Evolutionary conservation across 2,329 filamentous ascomycete species (phyloP).

Genomic region (Cordyceps militaris): DNA sequence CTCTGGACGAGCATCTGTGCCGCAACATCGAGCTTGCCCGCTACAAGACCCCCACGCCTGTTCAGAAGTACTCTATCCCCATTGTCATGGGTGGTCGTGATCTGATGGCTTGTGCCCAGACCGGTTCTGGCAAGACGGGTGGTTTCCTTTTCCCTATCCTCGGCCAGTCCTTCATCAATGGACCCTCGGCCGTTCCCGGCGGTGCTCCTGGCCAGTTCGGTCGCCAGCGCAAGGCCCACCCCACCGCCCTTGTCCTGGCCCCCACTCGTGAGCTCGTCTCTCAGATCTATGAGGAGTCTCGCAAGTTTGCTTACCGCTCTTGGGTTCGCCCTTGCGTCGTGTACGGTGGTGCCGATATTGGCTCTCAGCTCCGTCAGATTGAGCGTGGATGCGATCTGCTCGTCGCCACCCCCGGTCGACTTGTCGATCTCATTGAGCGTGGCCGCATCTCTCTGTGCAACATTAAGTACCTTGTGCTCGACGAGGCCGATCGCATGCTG

Average conservation of each 20-base stretch:
- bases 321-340: slow-evolving; percentile 99
- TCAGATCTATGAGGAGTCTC: slow-evolving; percentile 94
- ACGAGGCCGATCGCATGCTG: slow-evolving; percentile 99
- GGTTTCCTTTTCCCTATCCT: slow-evolving; percentile 99
- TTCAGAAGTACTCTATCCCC: slow-evolving; percentile 98
- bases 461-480: slow-evolving; percentile 98
- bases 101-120: slow-evolving; percentile 99
- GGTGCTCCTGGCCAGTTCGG: slow-evolving; percentile 65
- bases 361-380: slow-evolving; percentile 94
- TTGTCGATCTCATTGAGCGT: slow-evolving; percentile 97
- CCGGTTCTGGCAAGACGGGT: slow-evolving; percentile 98
- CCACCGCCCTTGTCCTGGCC: slow-evolving; percentile 89
- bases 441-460: slow-evolving; percentile 95
- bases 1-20: slow-evolving; percentile 88
- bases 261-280: slow-evolving; percentile 98
- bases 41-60: slow-evolving; percentile 93
- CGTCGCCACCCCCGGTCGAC: slow-evolving; percentile 92
- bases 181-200: slow-evolving; percentile 64
- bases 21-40: slow-evolving; percentile 88
- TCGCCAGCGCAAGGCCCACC: slow-evolving; percentile 95
- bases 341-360: slow-evolving; percentile 98
- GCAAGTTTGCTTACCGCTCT: slow-evolving; percentile 97
- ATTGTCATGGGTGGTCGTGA: slow-evolving; percentile 98
- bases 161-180: slow-evolving; percentile 91
- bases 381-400: slow-evolving; percentile 95